Base-by-base conservation (phyloP, 768 basidiomycete species). In the Boletus rufocinnamomeus region DNA sequence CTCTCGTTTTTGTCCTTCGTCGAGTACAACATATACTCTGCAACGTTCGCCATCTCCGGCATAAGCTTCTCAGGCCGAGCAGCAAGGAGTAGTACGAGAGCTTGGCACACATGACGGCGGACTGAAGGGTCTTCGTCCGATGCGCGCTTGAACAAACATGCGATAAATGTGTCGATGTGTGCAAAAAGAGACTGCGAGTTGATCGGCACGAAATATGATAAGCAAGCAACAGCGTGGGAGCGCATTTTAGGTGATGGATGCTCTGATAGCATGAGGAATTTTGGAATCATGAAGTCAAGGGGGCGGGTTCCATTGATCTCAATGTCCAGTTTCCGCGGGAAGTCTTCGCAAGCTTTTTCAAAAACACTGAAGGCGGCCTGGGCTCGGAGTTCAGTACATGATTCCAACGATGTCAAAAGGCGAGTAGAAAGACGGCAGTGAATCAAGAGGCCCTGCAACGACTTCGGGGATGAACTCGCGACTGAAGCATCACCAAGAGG, bases 11-110 rank as follows among this genome's bases (percentile, higher is more conserved):
- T 91, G 79, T 98, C 95, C 75, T 95, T 95, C 16, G 94, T 98
- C 28, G 94, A 96, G 77, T 95, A 98, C 40, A 98, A 82, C 93
- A 99, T 98, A 75, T 97, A 99, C 72, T 97, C 94, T 28, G 96
- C 95, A 43, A 99, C 97, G 65, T 93, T 94, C 25, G 79, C 72
- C 83, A 99, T 92, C 72, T 98, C 94, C 1, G 96, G 97, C 80
- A 98, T 88, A 63, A 99, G 86, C 74, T 96, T 96, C 74, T 97
- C 95, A 1, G 97, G 93, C 10, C 95, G 88, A 37, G 92, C 88
- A 30, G 93, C 93, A 46, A 99, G 86, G 34, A 99, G 88, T 19
- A 96, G 79, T 21, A 96, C 95, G 59, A 99, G 87, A 4, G 94
- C 92, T 68, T 95, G 93, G 76, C 97, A 99, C 57, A 99, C 96